Conservation (phyloP, 305 asterid genomes). For the Plantago coronopus region DNA sequence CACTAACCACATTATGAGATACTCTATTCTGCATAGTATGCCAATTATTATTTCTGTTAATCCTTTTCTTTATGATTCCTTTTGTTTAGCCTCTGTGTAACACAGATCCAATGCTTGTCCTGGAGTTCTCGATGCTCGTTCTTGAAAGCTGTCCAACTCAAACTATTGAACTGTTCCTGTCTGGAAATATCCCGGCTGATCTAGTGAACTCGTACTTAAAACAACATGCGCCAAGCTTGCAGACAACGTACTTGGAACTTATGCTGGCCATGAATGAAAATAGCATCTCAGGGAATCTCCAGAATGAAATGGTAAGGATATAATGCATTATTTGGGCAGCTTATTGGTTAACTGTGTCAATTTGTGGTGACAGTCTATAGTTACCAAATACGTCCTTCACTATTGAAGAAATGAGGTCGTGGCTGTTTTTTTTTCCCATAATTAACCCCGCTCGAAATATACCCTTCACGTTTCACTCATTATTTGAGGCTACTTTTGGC, state of each 20-base stretch:
- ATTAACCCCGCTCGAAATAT: not conserved
- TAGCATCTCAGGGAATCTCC: constrained; percentile 84
- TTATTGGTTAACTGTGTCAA: constrained; percentile 12
- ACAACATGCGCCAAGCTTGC: constrained; percentile 95
- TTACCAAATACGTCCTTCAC: constrained; percentile 7
- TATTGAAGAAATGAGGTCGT: too few relatives aligned
- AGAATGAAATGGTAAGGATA: constrained; percentile 91
- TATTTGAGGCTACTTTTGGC: not conserved
- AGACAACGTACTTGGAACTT: constrained; percentile 88
- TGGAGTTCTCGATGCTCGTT: constrained; percentile 90
- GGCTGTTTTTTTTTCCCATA: too few relatives aligned
- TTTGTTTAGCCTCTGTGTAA: constrained; percentile 77
- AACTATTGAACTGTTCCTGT: constrained; percentile 89
- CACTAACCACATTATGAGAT: too few relatives aligned
- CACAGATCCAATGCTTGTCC: constrained; percentile 89
- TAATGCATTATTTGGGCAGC: constrained; percentile 23
- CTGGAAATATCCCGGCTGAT: constrained; percentile 97
- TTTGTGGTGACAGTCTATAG: constrained; percentile 12
- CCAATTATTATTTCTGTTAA: constrained; percentile 11
- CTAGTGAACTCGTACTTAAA: constrained; percentile 86
- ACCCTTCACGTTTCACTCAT: not conserved
- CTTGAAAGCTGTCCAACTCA: constrained; percentile 92
- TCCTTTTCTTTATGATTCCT: constrained; percentile 23
- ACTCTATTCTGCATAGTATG: too few relatives aligned
- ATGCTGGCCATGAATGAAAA: constrained; percentile 91